Base-by-base conservation (phyloP, 148 eudicot genomes). In the Rhododendron mucronatum region DNA sequence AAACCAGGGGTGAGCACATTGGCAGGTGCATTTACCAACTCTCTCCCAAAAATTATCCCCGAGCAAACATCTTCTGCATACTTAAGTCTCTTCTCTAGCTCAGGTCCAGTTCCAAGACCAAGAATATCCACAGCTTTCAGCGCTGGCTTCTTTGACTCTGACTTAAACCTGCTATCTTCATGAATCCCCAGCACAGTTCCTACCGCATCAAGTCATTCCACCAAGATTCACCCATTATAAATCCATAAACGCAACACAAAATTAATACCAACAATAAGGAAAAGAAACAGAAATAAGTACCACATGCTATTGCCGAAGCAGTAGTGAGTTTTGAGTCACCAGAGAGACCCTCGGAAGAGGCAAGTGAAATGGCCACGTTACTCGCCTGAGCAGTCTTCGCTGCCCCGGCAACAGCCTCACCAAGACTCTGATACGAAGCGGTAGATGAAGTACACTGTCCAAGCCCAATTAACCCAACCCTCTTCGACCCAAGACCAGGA, bases 1-100 rank as follows among this genome's bases (percentile, higher is more conserved):
- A 21, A 41, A 96, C 99, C 99, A 86, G 99, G 99, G 80, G 99
- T 97, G 85, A 97, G 98, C 71, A 97, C 98, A 89, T 97, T 97
- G 28, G 99, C 98, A 65, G 99, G 99, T 47, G 99, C 93, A 89
- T 97, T 97, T 41, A 95, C 99, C 83, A 97, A 93, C 91, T 97
- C 95, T 91, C 89, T 95, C 18, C 98, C 99, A 69, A 97, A 88
- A 79, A 97, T 93, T 67, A 97, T 89, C 39, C 98, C 99, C 53
- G 97, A 88, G 88, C 93, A 95, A 82, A 94, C 89, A 83, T 91
- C 88, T 88, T 91, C 91, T 21, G 91, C 93, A 51, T 87, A 88
- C 90, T 97, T 97, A 78, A 97, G 94, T 88, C 91, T 93, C 88
- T 93, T 97, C 51, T 95, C 95, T 61, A 97, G 87, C 86, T 94